phyloP scores from a whole-genome alignment of 495 filamentous ascomycete genomes.

The Talaromyces thailandensis region DNA sequence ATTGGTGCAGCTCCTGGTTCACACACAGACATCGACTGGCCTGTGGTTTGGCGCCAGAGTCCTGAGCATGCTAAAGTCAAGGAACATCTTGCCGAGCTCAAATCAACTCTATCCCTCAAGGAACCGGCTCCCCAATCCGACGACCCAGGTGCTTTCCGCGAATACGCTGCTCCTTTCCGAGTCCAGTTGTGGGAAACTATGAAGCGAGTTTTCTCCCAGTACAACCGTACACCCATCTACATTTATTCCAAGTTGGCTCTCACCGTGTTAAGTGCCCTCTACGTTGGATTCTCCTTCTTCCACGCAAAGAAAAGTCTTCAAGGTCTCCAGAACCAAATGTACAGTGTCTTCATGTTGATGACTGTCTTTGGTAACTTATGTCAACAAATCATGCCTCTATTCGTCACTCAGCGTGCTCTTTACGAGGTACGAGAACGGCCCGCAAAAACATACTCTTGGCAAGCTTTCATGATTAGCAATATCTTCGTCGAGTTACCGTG shows the following conservation, averaged over 20 bases:
- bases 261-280: slow-evolving; percentile 45
- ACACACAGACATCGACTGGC: slow-evolving; percentile 68
- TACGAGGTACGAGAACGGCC: slow-evolving; percentile 84
- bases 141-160: slow-evolving; percentile 25
- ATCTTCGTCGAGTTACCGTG: slow-evolving; percentile 69
- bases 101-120: slow-evolving; percentile 31
- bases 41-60: slow-evolving; percentile 62
- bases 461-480: slow-evolving; percentile 72
- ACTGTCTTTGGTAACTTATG: slow-evolving; percentile 67
- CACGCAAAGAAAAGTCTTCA: slow-evolving; percentile 58
- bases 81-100: slow-evolving; percentile 57
- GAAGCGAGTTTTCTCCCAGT: slow-evolving; percentile 70
- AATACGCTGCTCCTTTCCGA: slow-evolving; percentile 42
- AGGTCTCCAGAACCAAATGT: slow-evolving; percentile 83
- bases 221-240: slow-evolving; percentile 83
- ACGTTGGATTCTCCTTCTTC: slow-evolving; percentile 88
- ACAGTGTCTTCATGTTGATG: slow-evolving; percentile 75
- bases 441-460: slow-evolving; percentile 75
- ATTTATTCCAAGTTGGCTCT: slow-evolving; percentile 65
- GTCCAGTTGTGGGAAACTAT: slow-evolving; percentile 39
- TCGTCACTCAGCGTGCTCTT: slow-evolving; percentile 64
- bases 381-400: slow-evolving; percentile 80
- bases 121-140: slow-evolving; percentile 29
- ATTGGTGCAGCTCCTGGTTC: slow-evolving; percentile 83
- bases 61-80: slow-evolving; percentile 57